Conservation (phyloP, 164 flowering plant genomes). For the Magnolia sinica region DNA sequence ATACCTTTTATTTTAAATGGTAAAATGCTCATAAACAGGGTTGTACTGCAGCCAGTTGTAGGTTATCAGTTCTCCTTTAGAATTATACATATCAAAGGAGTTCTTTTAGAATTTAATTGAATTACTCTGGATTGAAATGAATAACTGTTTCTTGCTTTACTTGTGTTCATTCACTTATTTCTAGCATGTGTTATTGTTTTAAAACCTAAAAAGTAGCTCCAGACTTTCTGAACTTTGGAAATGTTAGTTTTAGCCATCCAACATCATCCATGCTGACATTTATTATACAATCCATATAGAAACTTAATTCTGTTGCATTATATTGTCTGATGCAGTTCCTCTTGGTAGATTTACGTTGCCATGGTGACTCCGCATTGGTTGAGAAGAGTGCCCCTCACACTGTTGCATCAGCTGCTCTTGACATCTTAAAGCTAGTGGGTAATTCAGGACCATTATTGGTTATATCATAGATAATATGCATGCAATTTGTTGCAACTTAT, state of each 20-base stretch:
- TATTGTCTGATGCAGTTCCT: conserved; percentile 60
- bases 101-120: neutral
- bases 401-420: conserved; percentile 88
- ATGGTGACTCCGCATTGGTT: conserved; percentile 84
- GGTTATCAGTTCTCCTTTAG: neutral
- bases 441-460: conserved; percentile 3
- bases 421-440: conserved; percentile 85
- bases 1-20: neutral
- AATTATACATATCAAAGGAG: neutral
- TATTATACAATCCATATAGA: neutral
- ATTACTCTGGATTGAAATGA: neutral
- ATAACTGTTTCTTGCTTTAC: neutral
- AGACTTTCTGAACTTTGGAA: neutral
- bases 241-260: neutral
- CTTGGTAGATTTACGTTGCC: conserved; percentile 90
- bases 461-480: neutral
- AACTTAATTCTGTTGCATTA: neutral
- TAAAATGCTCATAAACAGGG: neutral
- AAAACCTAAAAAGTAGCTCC: neutral
- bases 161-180: neutral
- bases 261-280: neutral
- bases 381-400: conserved; percentile 68
- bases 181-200: neutral
- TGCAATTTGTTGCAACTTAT: neutral
- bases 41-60: neutral